phyloP scores from a whole-genome alignment of 2,329 filamentous ascomycete genomes.

The Alternaria gansuensis region DNA sequence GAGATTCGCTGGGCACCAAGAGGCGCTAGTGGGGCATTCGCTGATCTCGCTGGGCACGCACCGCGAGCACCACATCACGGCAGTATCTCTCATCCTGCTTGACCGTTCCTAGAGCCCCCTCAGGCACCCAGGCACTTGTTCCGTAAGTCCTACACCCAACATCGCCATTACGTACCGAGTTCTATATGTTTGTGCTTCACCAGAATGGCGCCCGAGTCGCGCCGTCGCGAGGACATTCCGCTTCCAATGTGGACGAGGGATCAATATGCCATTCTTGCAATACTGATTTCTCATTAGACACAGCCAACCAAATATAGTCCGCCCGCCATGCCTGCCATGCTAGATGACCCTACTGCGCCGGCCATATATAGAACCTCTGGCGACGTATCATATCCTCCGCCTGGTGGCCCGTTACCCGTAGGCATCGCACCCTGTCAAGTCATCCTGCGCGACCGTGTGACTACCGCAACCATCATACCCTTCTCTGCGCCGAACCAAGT shows the following conservation, averaged over 20 bases:
- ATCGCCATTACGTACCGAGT: slow-evolving; percentile 4
- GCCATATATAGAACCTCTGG: slow-evolving; percentile 76
- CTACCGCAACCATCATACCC: slow-evolving; percentile 82
- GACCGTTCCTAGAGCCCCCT: slow-evolving; percentile 21
- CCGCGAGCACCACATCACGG: slow-evolving; percentile 34
- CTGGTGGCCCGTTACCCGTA: slow-evolving; percentile 69
- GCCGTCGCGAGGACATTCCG: slow-evolving; percentile 6
- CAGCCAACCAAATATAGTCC: background rate
- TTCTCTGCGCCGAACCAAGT: slow-evolving; percentile 80
- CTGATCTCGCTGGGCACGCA: slow-evolving; percentile 10
- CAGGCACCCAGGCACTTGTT: slow-evolving; percentile 18
- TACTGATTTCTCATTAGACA: slow-evolving; percentile 14
- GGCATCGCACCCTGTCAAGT: slow-evolving; percentile 78
- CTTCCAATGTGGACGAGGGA: slow-evolving; percentile 8
- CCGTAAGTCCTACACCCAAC: slow-evolving; percentile 26
- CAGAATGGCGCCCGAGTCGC: slow-evolving; percentile 5
- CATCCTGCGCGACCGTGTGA: slow-evolving; percentile 82
- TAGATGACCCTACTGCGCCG: slow-evolving; percentile 77
- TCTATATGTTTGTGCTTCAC: background rate
- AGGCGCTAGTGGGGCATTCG: slow-evolving; percentile 1
- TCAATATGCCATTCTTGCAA: slow-evolving; percentile 5
- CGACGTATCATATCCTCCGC: slow-evolving; percentile 69
- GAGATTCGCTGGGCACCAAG: slow-evolving; percentile 1
- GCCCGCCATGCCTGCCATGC: slow-evolving; percentile 74
- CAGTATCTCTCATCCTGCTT: slow-evolving; percentile 37